A percentile compares a stretch with the other conserved stretches of the same genome.
Conservation (phyloP, 495 filamentous ascomycete genomes). For the Chaetomidium leptoderma region DNA sequence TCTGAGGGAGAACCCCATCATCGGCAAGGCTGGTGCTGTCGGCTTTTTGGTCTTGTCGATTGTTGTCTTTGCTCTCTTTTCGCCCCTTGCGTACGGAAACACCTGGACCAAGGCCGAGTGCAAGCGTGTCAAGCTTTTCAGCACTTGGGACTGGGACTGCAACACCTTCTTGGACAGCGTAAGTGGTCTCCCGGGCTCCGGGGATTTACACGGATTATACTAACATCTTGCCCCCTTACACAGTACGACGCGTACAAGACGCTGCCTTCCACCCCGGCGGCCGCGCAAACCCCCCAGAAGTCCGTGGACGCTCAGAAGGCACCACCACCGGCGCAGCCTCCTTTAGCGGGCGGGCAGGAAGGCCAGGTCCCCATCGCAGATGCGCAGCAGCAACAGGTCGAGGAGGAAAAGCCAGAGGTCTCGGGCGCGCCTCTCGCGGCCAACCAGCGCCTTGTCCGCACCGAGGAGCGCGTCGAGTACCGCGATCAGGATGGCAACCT, state of each 20-base stretch:
- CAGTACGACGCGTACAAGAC: constrained; percentile 44
- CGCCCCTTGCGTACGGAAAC: constrained; percentile 89
- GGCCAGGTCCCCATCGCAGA: constrained; percentile 25
- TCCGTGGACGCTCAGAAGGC: constrained; percentile 26
- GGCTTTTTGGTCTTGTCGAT: constrained; percentile 67
- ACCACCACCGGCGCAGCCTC: constrained; percentile 9
- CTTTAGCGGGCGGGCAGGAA: constrained; percentile 16
- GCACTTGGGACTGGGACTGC: constrained; percentile 95
- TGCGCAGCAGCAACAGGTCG: constrained; percentile 6
- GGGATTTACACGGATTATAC: background rate
- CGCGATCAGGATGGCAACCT: constrained; percentile 91
- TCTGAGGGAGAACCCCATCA: constrained; percentile 62
- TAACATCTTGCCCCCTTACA: constrained; percentile 12
- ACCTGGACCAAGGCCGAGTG: constrained; percentile 87
- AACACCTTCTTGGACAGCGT: constrained; percentile 84
- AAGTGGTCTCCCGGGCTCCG: constrained; percentile 55
- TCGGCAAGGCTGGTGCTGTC: constrained; percentile 67
- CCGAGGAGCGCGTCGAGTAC: constrained; percentile 87
- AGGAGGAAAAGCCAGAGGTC: constrained; percentile 29
- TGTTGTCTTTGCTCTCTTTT: constrained; percentile 75
- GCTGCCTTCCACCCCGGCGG: constrained; percentile 30
- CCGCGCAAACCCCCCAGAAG: constrained; percentile 32
- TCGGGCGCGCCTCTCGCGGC: constrained; percentile 42
- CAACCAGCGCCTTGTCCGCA: constrained; percentile 54
- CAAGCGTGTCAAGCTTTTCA: constrained; percentile 78